Conservation (phyloP, 768 basidiomycete genomes). For the Trametes cubensis region DNA sequence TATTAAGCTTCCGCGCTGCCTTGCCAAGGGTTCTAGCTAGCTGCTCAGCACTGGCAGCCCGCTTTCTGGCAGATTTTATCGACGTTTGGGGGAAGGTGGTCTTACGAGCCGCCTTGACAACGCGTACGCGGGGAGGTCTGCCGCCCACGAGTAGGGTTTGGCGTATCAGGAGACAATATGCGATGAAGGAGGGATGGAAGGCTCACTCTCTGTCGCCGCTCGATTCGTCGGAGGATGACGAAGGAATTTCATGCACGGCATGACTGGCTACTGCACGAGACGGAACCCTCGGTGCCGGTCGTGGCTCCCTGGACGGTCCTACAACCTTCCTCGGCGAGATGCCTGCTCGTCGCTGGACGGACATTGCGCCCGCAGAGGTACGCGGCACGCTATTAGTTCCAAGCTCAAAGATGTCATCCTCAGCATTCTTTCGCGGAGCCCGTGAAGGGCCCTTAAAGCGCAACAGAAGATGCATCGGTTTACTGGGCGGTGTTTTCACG, state of each 20-base stretch:
- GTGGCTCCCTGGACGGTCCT: background rate
- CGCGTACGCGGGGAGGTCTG: background rate
- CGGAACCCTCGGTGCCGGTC: background rate
- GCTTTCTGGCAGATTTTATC: slow-evolving; percentile 1
- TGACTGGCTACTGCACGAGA: background rate
- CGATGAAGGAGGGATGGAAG: background rate
- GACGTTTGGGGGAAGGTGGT: background rate
- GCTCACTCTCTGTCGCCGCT: background rate
- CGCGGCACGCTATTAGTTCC: background rate
- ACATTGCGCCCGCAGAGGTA: slow-evolving; percentile 11
- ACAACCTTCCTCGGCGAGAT: slow-evolving; percentile 10
- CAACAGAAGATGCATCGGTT: background rate
- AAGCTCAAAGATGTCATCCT: background rate
- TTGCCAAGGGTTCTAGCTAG: background rate
- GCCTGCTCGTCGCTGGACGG: slow-evolving; percentile 13
- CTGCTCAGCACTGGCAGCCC: background rate
- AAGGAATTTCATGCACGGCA: no score
- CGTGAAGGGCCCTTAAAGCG: background rate
- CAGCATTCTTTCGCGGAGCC: background rate
- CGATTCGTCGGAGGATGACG: background rate
- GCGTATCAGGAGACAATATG: background rate
- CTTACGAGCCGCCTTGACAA: background rate
- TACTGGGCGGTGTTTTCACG: background rate
- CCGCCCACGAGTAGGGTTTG: background rate
- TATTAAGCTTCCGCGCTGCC: slow-evolving; percentile 13